Evolutionary conservation across 257 asterid genomes (phyloP).

Genomic region (Nicotiana knightiana): DNA sequence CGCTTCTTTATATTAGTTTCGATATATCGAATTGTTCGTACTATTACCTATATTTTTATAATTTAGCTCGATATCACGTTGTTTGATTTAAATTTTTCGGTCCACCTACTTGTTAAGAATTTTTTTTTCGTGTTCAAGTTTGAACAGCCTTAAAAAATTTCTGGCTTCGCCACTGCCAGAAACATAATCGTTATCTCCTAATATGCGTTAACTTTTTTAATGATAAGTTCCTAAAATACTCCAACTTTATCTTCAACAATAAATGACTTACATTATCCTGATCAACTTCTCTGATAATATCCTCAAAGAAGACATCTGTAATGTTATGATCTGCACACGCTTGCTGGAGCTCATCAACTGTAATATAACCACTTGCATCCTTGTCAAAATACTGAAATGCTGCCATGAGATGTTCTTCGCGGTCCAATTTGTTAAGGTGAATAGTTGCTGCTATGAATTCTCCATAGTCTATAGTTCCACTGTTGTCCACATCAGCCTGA

Average conservation of each 20-base stretch:
- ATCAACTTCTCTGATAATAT: conserved; percentile 78
- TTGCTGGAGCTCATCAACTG: conserved; percentile 90
- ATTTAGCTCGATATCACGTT: too few species aligned
- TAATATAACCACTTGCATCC: conserved; percentile 83
- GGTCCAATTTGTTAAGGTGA: conserved; percentile 73
- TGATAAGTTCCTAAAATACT: not conserved
- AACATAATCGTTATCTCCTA: not conserved
- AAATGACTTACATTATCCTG: conserved; percentile 59
- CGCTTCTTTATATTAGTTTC: too few species aligned
- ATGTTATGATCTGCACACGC: conserved; percentile 70
- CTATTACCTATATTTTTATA: too few species aligned
- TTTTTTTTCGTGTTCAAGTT: too few species aligned
- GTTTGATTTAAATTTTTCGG: too few species aligned
- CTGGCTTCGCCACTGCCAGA: too few species aligned
- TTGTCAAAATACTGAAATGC: conserved; percentile 81
- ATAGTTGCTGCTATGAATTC: conserved; percentile 82
- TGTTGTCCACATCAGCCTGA: conserved; percentile 88
- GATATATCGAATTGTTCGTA: too few species aligned
- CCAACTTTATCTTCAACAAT: not conserved
- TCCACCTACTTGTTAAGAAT: too few species aligned
- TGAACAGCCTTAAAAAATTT: too few species aligned
- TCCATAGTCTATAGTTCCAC: conserved; percentile 82
- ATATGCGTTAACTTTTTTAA: not conserved
- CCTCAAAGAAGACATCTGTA: conserved; percentile 62
- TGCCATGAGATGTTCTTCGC: conserved; percentile 77